Evolutionary conservation across 129 eudicot genomes (phyloP).

Genomic region (Cynara cardunculus): DNA sequence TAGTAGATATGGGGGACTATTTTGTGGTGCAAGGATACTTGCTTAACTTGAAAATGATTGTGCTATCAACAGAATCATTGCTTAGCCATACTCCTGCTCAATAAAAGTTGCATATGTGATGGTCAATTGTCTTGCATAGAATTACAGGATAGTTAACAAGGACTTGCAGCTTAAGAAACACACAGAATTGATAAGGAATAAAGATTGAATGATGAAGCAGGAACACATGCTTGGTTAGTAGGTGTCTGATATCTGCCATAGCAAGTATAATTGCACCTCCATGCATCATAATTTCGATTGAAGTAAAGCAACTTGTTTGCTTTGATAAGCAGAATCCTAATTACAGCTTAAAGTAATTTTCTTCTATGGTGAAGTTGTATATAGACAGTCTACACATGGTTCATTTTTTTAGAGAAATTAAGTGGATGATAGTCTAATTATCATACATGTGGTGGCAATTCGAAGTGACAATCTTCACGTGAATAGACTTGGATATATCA

Average conservation of each 20-base stretch:
- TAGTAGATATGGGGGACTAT: conserved; percentile 10
- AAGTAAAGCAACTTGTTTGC: conserved; percentile 20
- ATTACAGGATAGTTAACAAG: conserved; percentile 36
- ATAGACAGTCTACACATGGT: background rate
- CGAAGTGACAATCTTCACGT: background rate
- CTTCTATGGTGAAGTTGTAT: conserved; percentile 1
- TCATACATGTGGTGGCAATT: background rate
- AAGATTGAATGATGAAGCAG: conserved; percentile 30
- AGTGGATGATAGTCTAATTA: conserved; percentile 1
- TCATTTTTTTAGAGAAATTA: background rate
- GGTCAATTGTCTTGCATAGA: conserved; percentile 32
- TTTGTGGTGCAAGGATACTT: conserved; percentile 9
- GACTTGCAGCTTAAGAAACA: conserved; percentile 31
- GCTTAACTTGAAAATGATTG: conserved; percentile 13
- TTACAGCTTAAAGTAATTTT: conserved; percentile 1
- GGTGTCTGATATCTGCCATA: conserved; percentile 24
- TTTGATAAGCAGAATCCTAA: conserved; percentile 25
- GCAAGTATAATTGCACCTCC: conserved; percentile 33
- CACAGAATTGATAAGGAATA: conserved; percentile 15
- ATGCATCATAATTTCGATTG: conserved; percentile 29
- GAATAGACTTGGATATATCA: background rate
- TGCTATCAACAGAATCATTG: conserved; percentile 42
- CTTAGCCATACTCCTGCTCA: conserved; percentile 31
- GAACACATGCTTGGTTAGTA: conserved; percentile 25
- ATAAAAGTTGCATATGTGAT: conserved; percentile 36